Evolutionary conservation across 768 basidiomycete species (phyloP), one percentile per base, ranked within the genome.

Genomic region (Lactifluus volemus): DNA sequence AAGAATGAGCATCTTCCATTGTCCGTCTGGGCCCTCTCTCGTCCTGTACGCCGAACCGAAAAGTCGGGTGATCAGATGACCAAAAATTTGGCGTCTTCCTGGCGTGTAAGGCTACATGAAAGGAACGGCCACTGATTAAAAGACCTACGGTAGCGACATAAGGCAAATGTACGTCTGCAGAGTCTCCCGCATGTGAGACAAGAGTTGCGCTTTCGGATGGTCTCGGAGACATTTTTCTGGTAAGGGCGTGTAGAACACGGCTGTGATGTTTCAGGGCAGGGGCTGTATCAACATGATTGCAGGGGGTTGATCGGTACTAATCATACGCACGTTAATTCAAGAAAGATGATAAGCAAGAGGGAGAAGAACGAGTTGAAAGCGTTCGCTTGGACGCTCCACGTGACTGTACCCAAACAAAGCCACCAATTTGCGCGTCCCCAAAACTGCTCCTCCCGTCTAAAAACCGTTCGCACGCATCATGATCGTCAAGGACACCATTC

Each of bases 1-100:
- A 97, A 25, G 93, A 92, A 72, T 98, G 94, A 7, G 92, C 84
- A 71, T 98, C 97, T 74, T 98, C 97, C 97, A 98, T 98, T 53
- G 88, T 91, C 65, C 96, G 79, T 63, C 97, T 79, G 57, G 88
- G 81, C 50, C 94, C 92, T 73, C 86, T 93, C 75, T 97, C 92
- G 67, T 96, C 93, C 39, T 85, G 77, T 10, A 88, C 81, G 29
- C 77, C 78, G 53, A 79, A 78, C 67, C 75, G 77, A 67, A 79
- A 77, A 51, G 66, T 75, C 2, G 79, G 71, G 66, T 86, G 84
- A 59, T 84, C 78, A 53, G 77, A 73, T 17, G 90, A 86, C 71
- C 92, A 88, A 59, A 88, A 79, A 72, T 91, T 91, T 61, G 91
- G 77, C 56, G 83, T 76, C 90, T 89, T 67, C 38, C 48, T 56